These are phyloP conservation scores for Dendrocalamus latiflorus DNA, from an alignment of 202 grass and related monocot species.

Conservation along the genomic window DNA sequence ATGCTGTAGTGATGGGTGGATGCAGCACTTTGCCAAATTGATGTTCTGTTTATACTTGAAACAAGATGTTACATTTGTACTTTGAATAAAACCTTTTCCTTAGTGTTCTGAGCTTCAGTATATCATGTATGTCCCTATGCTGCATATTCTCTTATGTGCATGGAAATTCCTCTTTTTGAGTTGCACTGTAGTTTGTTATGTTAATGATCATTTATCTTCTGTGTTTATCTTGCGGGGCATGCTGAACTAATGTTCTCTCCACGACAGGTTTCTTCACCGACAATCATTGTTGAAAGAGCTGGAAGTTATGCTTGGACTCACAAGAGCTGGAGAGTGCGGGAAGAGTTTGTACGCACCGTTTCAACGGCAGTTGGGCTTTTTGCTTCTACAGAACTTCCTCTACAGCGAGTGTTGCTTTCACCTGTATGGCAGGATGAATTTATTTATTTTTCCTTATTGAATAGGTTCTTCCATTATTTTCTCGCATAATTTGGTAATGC, in stretches of 20 bases:
- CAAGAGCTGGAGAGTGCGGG: constrained; percentile 90
- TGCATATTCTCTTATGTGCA: not conserved
- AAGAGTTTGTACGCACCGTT: constrained; percentile 81
- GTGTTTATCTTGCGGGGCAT: not conserved
- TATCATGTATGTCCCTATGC: not conserved
- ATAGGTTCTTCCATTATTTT: not conserved
- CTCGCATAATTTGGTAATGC: constrained; percentile 3
- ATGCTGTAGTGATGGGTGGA: not conserved
- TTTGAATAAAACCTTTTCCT: not conserved
- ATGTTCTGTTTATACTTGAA: not conserved
- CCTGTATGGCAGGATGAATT: constrained; percentile 46
- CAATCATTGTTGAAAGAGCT: constrained; percentile 97
- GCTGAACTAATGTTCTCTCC: constrained; percentile 2
- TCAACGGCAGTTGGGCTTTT: constrained; percentile 59
- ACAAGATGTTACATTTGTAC: not conserved
- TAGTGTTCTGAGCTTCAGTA: not conserved
- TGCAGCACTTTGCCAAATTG: not conserved
- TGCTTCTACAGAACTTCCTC: constrained; percentile 58
- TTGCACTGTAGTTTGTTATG: not conserved
- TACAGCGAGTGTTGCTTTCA: constrained; percentile 58
- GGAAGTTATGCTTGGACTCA: constrained; percentile 94
- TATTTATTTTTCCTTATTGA: not conserved
- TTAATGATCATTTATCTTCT: not conserved
- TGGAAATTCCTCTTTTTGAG: not conserved
- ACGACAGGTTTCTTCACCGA: constrained; percentile 80